phyloP scores from a whole-genome alignment of 257 asterid genomes.

The Penstemon eatonii region DNA sequence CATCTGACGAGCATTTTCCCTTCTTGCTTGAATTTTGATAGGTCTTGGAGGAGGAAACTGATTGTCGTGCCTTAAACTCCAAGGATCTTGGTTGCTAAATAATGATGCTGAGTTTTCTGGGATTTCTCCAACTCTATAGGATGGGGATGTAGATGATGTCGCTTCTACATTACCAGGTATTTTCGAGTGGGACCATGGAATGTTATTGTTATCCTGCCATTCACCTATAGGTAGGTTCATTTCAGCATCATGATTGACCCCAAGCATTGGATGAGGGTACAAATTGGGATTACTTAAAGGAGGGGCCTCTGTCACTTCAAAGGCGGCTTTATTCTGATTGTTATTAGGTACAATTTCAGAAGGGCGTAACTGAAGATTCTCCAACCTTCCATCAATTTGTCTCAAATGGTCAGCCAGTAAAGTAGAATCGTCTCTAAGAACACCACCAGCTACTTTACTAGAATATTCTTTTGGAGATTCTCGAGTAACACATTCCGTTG shows the following conservation, averaged over 20 bases:
- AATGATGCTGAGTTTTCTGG: slow-evolving; percentile 58
- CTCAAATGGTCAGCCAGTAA: slow-evolving; percentile 52
- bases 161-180: slow-evolving; percentile 44
- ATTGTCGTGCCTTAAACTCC: slow-evolving; percentile 63
- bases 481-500: slow-evolving; percentile 40
- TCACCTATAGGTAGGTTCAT: slow-evolving; percentile 40
- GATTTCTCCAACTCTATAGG: slow-evolving; percentile 46
- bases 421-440: slow-evolving; percentile 51
- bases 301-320: slow-evolving; percentile 44
- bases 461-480: slow-evolving; percentile 58
- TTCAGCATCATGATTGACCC: slow-evolving; percentile 41
- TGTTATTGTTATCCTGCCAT: slow-evolving; percentile 50
- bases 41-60: slow-evolving; percentile 82
- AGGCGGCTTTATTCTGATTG: slow-evolving; percentile 40
- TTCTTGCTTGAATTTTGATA: slow-evolving; percentile 61
- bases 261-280: slow-evolving; percentile 35
- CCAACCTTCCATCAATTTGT: slow-evolving; percentile 69
- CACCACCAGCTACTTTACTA: slow-evolving; percentile 44
- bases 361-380: slow-evolving; percentile 58
- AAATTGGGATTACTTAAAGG: slow-evolving; percentile 38
- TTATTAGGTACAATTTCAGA: slow-evolving; percentile 43
- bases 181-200: slow-evolving; percentile 45
- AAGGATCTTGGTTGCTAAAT: slow-evolving; percentile 80
- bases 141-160: slow-evolving; percentile 43
- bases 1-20: slow-evolving; percentile 44